These are phyloP conservation scores for Yamadazyma sp. DNA, from an alignment of 1,139 yeast genomes.

Conservation along the genomic window DNA sequence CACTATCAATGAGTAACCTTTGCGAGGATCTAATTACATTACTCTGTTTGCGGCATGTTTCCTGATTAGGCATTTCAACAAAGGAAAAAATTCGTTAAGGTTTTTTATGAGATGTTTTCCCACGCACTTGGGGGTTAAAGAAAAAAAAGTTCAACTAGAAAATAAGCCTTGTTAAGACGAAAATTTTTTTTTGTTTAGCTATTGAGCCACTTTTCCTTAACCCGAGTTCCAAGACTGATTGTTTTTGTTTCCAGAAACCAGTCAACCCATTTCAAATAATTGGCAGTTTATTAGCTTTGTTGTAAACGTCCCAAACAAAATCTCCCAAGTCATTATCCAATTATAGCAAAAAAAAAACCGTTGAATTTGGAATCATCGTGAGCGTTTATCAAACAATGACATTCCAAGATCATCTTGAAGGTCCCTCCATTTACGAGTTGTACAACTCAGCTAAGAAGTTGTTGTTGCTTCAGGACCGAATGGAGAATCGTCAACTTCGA, in stretches of 20 bases:
- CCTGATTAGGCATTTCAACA: background rate
- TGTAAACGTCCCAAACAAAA: too few relatives aligned
- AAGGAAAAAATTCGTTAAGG: too few relatives aligned
- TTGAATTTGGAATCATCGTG: background rate
- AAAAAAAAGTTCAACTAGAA: background rate
- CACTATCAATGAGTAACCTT: background rate
- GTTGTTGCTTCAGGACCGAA: slow-evolving; percentile 39
- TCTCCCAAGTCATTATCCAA: background rate
- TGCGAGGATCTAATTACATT: background rate
- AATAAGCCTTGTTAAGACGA: background rate
- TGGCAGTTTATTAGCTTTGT: too few relatives aligned
- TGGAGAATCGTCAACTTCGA: slow-evolving; percentile 42
- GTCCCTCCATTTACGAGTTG: slow-evolving; percentile 44
- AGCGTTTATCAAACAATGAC: slow-evolving; percentile 5
- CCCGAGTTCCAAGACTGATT: too few relatives aligned
- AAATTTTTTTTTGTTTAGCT: background rate
- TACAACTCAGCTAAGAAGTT: slow-evolving; percentile 45
- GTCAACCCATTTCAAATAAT: too few relatives aligned
- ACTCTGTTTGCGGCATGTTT: background rate
- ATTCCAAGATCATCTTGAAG: slow-evolving; percentile 14
- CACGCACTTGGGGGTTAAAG: slow-evolving; percentile 1
- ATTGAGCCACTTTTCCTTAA: background rate
- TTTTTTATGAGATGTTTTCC: slow-evolving; percentile 7
- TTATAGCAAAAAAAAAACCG: slow-evolving; percentile 1
- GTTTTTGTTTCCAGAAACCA: too few relatives aligned